A percentile compares a stretch with the other conserved stretches of the same genome.
Evolutionary conservation across 768 basidiomycete species (phyloP).

Genomic region (Dacryopinax primogenitus): DNA sequence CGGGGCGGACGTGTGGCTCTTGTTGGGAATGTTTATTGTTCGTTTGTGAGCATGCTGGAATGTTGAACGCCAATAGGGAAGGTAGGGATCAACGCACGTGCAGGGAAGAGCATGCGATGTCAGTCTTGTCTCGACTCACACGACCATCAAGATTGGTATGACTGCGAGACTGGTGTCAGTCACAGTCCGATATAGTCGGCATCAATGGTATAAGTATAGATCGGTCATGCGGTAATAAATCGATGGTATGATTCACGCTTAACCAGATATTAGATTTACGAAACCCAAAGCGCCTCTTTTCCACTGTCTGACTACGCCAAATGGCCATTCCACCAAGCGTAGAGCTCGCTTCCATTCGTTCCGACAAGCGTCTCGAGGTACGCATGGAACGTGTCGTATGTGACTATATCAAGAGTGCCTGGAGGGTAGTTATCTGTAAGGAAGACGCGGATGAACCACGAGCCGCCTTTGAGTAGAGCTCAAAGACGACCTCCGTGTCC

Average conservation of each 20-base stretch:
- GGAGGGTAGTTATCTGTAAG: conserved; percentile 17
- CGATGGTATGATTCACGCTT: background rate
- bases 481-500: conserved; percentile 22
- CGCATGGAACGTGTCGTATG: background rate
- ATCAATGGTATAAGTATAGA: background rate
- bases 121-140: background rate
- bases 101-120: background rate
- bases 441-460: conserved; percentile 17
- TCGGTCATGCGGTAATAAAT: background rate
- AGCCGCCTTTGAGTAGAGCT: conserved; percentile 17
- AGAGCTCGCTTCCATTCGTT: background rate
- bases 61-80: conserved; percentile 3
- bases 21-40: background rate
- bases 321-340: background rate
- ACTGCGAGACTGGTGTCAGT: background rate
- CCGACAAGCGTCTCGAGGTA: background rate
- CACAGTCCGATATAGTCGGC: background rate
- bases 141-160: background rate
- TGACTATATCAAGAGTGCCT: conserved; percentile 18
- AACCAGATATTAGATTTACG: background rate
- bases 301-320: background rate
- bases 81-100: background rate
- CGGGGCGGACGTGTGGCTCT: background rate
- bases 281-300: background rate
- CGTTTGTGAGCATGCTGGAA: background rate